These are phyloP conservation scores for Jaltomata sinuosa DNA, from an alignment of 257 asterid species.

Conservation along the genomic window DNA sequence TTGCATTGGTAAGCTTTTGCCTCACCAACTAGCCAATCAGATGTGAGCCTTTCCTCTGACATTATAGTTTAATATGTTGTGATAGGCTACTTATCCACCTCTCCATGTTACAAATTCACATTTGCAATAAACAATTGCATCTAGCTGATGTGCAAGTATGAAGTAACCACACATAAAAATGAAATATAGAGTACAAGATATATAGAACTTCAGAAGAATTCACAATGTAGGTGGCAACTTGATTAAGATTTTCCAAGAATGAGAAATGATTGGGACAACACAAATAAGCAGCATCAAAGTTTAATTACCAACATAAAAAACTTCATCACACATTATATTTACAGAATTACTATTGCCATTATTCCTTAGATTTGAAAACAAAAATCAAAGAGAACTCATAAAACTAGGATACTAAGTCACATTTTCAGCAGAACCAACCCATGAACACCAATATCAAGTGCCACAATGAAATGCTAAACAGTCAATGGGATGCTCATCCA, in stretches of 20 bases:
- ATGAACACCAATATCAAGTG: not conserved
- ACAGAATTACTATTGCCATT: not conserved
- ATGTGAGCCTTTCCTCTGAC: no score
- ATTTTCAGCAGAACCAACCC: not conserved
- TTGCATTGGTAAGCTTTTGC: no score
- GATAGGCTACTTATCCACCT: not conserved
- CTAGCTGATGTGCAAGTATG: not conserved
- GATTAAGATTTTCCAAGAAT: not conserved
- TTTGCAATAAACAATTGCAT: not conserved
- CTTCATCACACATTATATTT: not conserved
- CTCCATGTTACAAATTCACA: not conserved
- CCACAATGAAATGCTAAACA: conserved; percentile 35
- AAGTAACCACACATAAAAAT: not conserved
- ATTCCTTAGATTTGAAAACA: not conserved
- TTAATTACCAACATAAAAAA: not conserved
- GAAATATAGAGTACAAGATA: not conserved
- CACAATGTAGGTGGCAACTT: not conserved
- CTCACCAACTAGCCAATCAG: no score
- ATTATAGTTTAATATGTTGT: not conserved
- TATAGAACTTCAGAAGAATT: not conserved
- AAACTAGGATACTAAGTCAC: not conserved
- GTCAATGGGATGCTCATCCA: conserved; percentile 29
- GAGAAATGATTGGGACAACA: not conserved
- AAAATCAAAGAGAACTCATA: not conserved
- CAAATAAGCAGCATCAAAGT: not conserved